Evolutionary conservation across 2,329 filamentous ascomycete genomes (phyloP).

Genomic region (Neopestalotiopsis clavispora): DNA sequence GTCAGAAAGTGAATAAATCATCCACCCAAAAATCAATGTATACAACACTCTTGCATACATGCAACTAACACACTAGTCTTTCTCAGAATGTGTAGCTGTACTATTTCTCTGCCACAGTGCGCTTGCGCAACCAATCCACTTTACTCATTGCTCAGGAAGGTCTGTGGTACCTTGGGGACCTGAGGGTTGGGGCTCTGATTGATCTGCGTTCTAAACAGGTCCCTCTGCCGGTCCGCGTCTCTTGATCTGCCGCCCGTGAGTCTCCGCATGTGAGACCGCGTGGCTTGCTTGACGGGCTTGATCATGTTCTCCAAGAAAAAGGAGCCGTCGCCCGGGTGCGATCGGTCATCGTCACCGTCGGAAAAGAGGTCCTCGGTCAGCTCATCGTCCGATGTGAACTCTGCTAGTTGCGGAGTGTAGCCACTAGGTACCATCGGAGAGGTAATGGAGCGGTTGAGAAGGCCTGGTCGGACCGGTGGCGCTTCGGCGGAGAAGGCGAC

Average conservation of each 20-base stretch:
- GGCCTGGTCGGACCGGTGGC: slow-evolving; percentile 59
- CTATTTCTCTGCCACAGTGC: background rate
- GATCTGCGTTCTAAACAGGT: slow-evolving; percentile 38
- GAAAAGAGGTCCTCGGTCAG: slow-evolving; percentile 75
- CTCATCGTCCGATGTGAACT: slow-evolving; percentile 80
- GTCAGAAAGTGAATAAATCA: background rate
- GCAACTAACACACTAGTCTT: background rate
- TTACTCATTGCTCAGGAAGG: slow-evolving; percentile 26
- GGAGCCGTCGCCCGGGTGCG: slow-evolving; percentile 46
- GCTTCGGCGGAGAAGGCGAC: slow-evolving; percentile 57
- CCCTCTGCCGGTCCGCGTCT: slow-evolving; percentile 41
- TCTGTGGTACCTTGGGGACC: slow-evolving; percentile 46
- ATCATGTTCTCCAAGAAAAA: slow-evolving; percentile 68
- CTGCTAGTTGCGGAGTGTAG: slow-evolving; percentile 59
- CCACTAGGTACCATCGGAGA: slow-evolving; percentile 70
- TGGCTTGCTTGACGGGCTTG: slow-evolving; percentile 60
- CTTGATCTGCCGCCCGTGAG: slow-evolving; percentile 61
- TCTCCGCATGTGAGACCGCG: slow-evolving; percentile 63
- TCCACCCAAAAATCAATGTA: background rate
- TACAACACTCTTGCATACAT: background rate
- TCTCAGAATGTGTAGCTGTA: background rate
- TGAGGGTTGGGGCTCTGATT: slow-evolving; percentile 43
- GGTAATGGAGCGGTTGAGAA: slow-evolving; percentile 84
- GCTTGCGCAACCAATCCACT: slow-evolving; percentile 12
- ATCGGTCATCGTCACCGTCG: slow-evolving; percentile 70